A percentile compares a stretch with the other conserved stretches of the same genome.
These are phyloP conservation scores for Dictyostelium firmibasis DNA, from an alignment of 78 protist species.

Conservation along the genomic window DNA sequence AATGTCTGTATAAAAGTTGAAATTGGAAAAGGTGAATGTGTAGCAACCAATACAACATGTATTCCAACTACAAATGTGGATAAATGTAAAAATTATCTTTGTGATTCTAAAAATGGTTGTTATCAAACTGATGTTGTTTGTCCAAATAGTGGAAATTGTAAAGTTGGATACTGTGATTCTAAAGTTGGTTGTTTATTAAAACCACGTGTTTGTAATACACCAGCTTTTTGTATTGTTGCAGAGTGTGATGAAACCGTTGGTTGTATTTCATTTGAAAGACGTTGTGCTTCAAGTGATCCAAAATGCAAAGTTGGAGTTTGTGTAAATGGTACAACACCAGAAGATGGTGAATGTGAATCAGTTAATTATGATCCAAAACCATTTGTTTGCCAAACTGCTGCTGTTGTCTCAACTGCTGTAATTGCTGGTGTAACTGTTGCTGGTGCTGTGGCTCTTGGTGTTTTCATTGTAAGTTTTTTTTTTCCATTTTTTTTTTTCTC, in stretches of 20 bases:
- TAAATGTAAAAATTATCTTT: background rate
- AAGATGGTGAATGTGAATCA: background rate
- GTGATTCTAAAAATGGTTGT: constrained; percentile 24
- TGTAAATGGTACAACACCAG: background rate
- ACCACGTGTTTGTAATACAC: constrained; percentile 14
- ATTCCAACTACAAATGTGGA: background rate
- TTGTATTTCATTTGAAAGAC: background rate
- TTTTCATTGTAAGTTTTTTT: background rate
- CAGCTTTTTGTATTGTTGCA: background rate
- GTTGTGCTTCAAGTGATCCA: constrained; percentile 2
- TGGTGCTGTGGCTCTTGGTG: constrained; percentile 15
- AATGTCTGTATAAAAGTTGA: background rate
- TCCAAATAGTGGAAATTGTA: background rate
- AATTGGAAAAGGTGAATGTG: background rate
- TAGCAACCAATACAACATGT: background rate
- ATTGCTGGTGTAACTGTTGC: constrained; percentile 38
- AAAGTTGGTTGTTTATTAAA: background rate
- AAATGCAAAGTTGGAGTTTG: constrained; percentile 12
- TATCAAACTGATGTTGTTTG: background rate
- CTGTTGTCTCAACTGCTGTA: background rate
- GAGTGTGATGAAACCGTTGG: constrained; percentile 32
- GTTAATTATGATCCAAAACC: constrained; percentile 7
- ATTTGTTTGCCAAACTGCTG: constrained; percentile 29
- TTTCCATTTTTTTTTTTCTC: background rate
- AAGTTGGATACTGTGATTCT: constrained; percentile 4